Base-by-base conservation (phyloP, 73 alveolate genomes). In the Stentor coeruleus region DNA sequence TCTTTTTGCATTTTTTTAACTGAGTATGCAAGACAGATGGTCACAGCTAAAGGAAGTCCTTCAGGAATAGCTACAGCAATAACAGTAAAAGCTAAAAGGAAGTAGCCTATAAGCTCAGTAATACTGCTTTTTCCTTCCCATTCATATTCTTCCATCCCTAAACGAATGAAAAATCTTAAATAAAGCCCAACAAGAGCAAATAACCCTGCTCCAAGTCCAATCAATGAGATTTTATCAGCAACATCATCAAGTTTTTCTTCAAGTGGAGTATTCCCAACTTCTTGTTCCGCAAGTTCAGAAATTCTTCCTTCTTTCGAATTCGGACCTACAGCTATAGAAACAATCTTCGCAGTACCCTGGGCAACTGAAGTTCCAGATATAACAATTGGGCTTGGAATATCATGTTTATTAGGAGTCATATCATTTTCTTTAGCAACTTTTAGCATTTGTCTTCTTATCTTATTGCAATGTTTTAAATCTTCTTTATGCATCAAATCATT, bases 31-130 rank as follows among this genome's bases (percentile, higher is more conserved):
- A 90, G 81, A 14, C 92, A 77, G 30, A 90, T 79, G 59, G 92
- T 90, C 59, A 90, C 96, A 38, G 96, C 93, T 4, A 90, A 73
- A 0, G 96, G 96, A 3, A 90, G 87, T 0, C 96, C 96, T 59
- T 90, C 96, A 30, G 96, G 96, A 11, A 90, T 87, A n/a, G 94
- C 96, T 6, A 91, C 96, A 38, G 88, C 96, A 76, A 91, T 81
- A 26, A 91, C 89, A 73, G 94, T 82, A 38, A 91, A 81, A 0
- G 93, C 96, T n/a, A 91, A 76, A 57, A 91, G 81, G 41, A 91
- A 49, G 76, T 83, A 90, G 6, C 66, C 66, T 58, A 96, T 85
- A 76, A 94, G 77, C 38, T 88, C 87, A 85, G 83, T 74, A 74
- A 91, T 36, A 73, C 84, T 59, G 59, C 74, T 72, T 11, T 82